Evolutionary conservation across 1,284 basidiomycete species (phyloP), one percentile per base, ranked within the genome.

Genomic region (Ceratobasidium sp.): DNA sequence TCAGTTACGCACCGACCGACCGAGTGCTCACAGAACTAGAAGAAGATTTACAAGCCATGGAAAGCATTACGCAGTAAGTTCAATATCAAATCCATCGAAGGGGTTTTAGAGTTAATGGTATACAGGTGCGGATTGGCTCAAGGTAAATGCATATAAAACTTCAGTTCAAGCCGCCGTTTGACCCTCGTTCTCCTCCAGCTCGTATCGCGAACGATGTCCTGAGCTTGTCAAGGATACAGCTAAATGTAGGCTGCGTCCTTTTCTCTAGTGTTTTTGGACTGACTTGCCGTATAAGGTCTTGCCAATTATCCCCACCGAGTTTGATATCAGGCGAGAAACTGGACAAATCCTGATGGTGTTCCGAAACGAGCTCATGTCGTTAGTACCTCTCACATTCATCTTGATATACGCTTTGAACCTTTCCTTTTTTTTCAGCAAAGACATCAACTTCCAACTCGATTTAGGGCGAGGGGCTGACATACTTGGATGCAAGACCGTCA

Each of bases 171-270:
- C 14, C 34, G 30, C 21, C 9, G 6, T 18, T 39, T 12, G 39
- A 23, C 18, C 14, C 72, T 12, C 80, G 80, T 41, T 72, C 81
- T 23, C 76, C 80, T 18, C 81, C 81, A 77, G 81, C 82, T 73
- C 77, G 81, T 41, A 83, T 83, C 53, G 79, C 79, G 34, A 82
- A 83, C 71, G 83, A 84, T 73, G 80, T 83, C 3, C 76, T 83
- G 21, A 81, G 81, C 10, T 75, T 84, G 14, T 82, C 82, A 10
- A 76, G 81, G 39, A 80, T 84, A 43, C 82, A 83, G 73, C 78
- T 83, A 12, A 74, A 78, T 50, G 67, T 70, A 50, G 16, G 30
- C 2, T 18, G 18, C 16, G 2, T 36, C 26, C 5, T 5, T 21
- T 9, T 45, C 10, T 6, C n/a, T 21, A 3, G 21, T 39, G 26